Conservation (phyloP, 75 land plant genomes). For the Cupressus sempervirens region DNA sequence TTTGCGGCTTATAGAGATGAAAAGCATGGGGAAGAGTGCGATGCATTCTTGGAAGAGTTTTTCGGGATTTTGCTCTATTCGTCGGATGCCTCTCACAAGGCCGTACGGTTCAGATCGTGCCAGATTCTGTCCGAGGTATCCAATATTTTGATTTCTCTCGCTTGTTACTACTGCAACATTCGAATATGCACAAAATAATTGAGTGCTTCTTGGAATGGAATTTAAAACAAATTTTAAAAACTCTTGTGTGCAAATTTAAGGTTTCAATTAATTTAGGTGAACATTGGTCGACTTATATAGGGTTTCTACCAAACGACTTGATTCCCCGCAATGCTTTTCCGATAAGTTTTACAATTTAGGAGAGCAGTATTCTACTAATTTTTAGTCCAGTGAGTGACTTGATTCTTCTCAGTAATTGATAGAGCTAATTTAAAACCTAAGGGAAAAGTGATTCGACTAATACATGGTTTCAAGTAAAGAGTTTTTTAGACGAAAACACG, state of each 20-base stretch:
- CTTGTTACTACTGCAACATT: neutral
- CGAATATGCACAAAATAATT: neutral
- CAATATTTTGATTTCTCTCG: neutral
- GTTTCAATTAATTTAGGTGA: neutral
- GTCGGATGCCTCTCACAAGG: slow-evolving; percentile 54
- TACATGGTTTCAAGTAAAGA: neutral
- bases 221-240: too few species aligned
- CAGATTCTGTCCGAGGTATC: slow-evolving; percentile 90
- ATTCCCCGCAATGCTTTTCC: neutral
- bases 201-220: neutral
- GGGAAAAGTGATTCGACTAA: neutral
- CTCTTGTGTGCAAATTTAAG: too few species aligned
- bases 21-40: slow-evolving; percentile 24
- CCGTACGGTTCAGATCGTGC: slow-evolving; percentile 71
- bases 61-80: slow-evolving; percentile 55
- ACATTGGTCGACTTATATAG: neutral
- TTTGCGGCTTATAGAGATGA: slow-evolving; percentile 49
- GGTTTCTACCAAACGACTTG: neutral
- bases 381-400: neutral
- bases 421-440: neutral
- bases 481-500: neutral
- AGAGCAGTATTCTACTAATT: neutral
- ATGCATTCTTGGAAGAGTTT: slow-evolving; percentile 71
- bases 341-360: neutral
- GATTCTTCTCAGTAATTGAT: neutral